Conservation (phyloP, 352 stramenopile species). For the Phytophthora pluvialis region DNA sequence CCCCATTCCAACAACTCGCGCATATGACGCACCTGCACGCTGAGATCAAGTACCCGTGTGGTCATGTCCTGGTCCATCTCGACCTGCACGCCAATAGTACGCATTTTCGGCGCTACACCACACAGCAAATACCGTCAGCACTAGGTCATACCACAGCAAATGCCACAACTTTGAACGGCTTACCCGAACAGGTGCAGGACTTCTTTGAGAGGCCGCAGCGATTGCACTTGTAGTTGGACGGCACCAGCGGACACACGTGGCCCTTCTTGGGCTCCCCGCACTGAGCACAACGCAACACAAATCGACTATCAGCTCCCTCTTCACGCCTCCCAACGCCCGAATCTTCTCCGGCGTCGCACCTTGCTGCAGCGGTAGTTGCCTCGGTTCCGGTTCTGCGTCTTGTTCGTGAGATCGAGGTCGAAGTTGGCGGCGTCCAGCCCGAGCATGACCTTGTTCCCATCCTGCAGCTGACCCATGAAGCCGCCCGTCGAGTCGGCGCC, state of each 20-base stretch:
- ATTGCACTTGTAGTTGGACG: slow-evolving; percentile 84
- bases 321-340: background rate
- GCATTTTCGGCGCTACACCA: slow-evolving; percentile 55
- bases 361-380: slow-evolving; percentile 90
- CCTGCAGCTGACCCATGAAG: slow-evolving; percentile 68
- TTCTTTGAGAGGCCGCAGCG: slow-evolving; percentile 82
- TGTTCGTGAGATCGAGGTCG: slow-evolving; percentile 55
- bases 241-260: slow-evolving; percentile 84
- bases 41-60: slow-evolving; percentile 73
- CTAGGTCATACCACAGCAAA: background rate
- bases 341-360: slow-evolving; percentile 29
- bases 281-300: slow-evolving; percentile 28
- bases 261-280: slow-evolving; percentile 89
- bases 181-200: slow-evolving; percentile 73
- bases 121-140: slow-evolving; percentile 12
- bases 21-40: slow-evolving; percentile 54
- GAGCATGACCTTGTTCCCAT: slow-evolving; percentile 34
- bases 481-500: slow-evolving; percentile 31
- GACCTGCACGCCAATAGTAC: slow-evolving; percentile 74
- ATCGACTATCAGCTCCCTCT: background rate
- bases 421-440: slow-evolving; percentile 31
- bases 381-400: slow-evolving; percentile 82
- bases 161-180: slow-evolving; percentile 3
- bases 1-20: background rate
- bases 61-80: slow-evolving; percentile 89